Percentiles rank a stretch among this genome's conserved stretches.
Conservation (phyloP, 1,139 yeast species). For the Kodamaea alishanica region DNA sequence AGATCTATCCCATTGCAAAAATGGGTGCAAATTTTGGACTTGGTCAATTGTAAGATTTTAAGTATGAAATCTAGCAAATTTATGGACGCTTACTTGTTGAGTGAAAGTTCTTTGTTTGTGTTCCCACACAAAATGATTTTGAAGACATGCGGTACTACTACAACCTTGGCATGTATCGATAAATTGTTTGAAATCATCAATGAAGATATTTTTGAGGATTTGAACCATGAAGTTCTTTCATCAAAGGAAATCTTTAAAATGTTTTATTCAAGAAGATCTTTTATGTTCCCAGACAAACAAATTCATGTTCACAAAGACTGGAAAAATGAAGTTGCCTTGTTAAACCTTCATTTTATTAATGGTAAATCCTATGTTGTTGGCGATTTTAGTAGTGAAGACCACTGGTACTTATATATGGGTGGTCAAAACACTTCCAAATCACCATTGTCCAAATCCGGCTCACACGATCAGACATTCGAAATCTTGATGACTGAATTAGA, state of each 20-base stretch:
- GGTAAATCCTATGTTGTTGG: conserved; percentile 82
- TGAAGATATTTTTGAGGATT: conserved; percentile 15
- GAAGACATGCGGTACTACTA: conserved; percentile 96
- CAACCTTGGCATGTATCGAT: conserved; percentile 75
- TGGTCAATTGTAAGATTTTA: conserved; percentile 83
- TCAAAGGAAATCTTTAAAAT: conserved; percentile 54
- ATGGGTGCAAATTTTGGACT: conserved; percentile 73
- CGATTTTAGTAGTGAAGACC: conserved; percentile 66
- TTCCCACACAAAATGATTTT: conserved; percentile 80
- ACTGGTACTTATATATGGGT: conserved; percentile 86
- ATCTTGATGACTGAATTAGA: conserved; percentile 86
- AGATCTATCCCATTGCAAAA: conserved; percentile 60
- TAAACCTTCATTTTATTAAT: conserved; percentile 58
- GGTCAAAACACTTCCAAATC: conserved; percentile 22
- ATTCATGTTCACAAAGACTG: conserved; percentile 78
- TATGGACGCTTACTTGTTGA: conserved; percentile 80
- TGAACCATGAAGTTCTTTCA: conserved; percentile 25
- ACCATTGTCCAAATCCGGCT: conserved; percentile 13
- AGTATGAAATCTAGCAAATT: conserved; percentile 66
- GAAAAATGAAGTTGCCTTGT: conserved; percentile 71
- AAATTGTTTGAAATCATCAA: conserved; percentile 55
- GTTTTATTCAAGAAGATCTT: conserved; percentile 86
- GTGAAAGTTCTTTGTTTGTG: conserved; percentile 89
- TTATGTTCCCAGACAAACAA: conserved; percentile 90
- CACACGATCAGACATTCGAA: conserved; percentile 75